A percentile compares a stretch with the other conserved stretches of the same genome.
These are phyloP conservation scores for Russula earlei DNA, from an alignment of 768 basidiomycete species.

Conservation along the genomic window DNA sequence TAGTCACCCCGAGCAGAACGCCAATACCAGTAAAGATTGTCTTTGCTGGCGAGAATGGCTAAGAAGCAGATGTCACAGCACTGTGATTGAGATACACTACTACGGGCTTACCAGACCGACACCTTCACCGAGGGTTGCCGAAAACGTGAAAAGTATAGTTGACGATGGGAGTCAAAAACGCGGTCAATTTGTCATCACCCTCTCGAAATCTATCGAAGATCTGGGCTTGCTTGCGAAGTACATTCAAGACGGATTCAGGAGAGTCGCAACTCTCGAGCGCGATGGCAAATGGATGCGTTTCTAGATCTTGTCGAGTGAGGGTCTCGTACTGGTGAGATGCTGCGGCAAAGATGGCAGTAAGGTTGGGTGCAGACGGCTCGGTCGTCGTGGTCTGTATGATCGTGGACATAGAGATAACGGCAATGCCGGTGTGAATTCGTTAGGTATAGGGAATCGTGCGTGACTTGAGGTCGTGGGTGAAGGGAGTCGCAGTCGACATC, in stretches of 20 bases:
- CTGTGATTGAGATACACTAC: not conserved
- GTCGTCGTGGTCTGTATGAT: not conserved
- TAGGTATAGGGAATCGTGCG: too few species aligned
- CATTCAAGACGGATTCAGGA: not conserved
- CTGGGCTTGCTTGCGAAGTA: not conserved
- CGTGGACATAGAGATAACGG: not conserved
- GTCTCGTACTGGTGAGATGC: not conserved
- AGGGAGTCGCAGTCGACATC: too few species aligned
- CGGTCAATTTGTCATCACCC: not conserved
- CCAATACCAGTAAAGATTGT: not conserved
- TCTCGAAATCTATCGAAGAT: not conserved
- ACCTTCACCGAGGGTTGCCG: not conserved
- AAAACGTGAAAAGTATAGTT: not conserved
- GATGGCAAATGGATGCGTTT: not conserved
- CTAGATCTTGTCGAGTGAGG: not conserved
- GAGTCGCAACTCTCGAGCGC: not conserved
- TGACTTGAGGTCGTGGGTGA: too few species aligned
- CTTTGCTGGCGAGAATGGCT: not conserved
- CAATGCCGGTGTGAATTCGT: too few species aligned
- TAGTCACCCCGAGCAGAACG: not conserved
- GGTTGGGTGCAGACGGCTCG: not conserved
- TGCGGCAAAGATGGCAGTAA: not conserved
- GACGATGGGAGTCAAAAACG: not conserved
- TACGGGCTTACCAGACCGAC: not conserved
- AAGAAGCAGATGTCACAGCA: not conserved